Base-by-base conservation (phyloP, 2,329 filamentous ascomycete genomes). In the Pseudogymnoascus sp. region DNA sequence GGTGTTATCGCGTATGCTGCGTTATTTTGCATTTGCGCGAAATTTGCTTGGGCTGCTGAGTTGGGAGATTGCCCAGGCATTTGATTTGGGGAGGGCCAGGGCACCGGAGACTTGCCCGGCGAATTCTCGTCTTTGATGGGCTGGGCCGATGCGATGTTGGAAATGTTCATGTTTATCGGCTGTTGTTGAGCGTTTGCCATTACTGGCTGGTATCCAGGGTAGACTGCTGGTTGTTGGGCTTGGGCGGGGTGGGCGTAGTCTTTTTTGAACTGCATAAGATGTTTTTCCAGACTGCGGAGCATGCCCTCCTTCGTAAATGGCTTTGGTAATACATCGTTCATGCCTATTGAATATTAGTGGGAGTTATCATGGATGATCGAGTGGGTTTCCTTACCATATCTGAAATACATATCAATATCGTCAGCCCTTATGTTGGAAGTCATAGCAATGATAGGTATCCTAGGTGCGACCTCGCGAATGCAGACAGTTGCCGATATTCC, bases 251-350 rank as follows among this genome's bases (percentile, higher is more conserved):
- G 65, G 27, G 62, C 60, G 10, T 66, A 61, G 12, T 85, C 83
- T 71, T 91, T 91, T 71, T 95, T 87, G 64, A 96, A 81, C 72
- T 92, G 88, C n/a, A 85, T 82, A 59, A 97, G 80, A 72, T 97
- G 91, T 71, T 93, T 95, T 74, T 94, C 90, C 31, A 99, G 81
- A 77, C 96, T 89, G 67, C 88, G 86, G 62, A 91, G 81, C 79
- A 94, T 90, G 39, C 89, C 90, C 68, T 92, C 89, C 69, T 89
- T 88, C 4, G 94, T 99, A 73, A 99, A 99, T 0, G 94, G 94
- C 72, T 99, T 99, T 0, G 94, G 93, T 64, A 99, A 79, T 15
- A 99, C 93, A 71, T 96, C 94, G 71, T 96, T 95, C 92, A 99
- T 97, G 44, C 93, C 92, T 96, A 68, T 5, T 77, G 69, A 35